Evolutionary conservation across 106 monocot genomes (phyloP).

Genomic region (Dendrobium chrysotoxum): DNA sequence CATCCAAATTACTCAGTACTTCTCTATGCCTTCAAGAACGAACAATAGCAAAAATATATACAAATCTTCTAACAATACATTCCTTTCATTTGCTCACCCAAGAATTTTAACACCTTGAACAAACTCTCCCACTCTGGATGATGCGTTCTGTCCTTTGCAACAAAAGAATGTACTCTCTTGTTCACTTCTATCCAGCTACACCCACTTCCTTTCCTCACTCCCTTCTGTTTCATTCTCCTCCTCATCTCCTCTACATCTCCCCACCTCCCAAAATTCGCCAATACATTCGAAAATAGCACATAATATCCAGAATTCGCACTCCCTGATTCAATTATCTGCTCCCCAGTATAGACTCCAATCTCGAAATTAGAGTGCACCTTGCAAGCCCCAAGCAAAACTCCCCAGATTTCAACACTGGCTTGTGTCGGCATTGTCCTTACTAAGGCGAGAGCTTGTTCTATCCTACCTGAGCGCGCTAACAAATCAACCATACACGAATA

Average conservation of each 20-base stretch:
- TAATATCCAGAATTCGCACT: slow-evolving; percentile 42
- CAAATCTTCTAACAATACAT: slow-evolving; percentile 4
- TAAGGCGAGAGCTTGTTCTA: slow-evolving; percentile 39
- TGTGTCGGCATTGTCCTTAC: slow-evolving; percentile 27
- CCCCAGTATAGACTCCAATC: slow-evolving; percentile 34
- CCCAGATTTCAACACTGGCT: slow-evolving; percentile 38
- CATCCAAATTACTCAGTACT: no score
- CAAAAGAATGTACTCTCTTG: slow-evolving; percentile 27
- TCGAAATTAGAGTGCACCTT: slow-evolving; percentile 36
- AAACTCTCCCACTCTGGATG: slow-evolving; percentile 29
- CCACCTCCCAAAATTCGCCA: slow-evolving; percentile 49
- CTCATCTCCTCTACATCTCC: slow-evolving; percentile 49
- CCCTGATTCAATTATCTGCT: slow-evolving; percentile 20
- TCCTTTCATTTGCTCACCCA: slow-evolving; percentile 32
- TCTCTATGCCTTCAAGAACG: no score
- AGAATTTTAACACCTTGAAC: slow-evolving; percentile 16
- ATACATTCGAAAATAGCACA: slow-evolving; percentile 51
- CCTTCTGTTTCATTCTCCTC: slow-evolving; percentile 42
- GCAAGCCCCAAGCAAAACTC: slow-evolving; percentile 49
- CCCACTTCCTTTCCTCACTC: slow-evolving; percentile 40
- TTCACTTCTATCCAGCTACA: slow-evolving; percentile 48
- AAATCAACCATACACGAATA: slow-evolving; percentile 55
- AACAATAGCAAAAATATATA: background rate
- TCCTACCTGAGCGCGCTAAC: slow-evolving; percentile 39
- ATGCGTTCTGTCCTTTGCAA: slow-evolving; percentile 35